Evolutionary conservation across 1,284 basidiomycete species (phyloP), one percentile per base, ranked within the genome.

Genomic region (Apiotrichum brassicae): DNA sequence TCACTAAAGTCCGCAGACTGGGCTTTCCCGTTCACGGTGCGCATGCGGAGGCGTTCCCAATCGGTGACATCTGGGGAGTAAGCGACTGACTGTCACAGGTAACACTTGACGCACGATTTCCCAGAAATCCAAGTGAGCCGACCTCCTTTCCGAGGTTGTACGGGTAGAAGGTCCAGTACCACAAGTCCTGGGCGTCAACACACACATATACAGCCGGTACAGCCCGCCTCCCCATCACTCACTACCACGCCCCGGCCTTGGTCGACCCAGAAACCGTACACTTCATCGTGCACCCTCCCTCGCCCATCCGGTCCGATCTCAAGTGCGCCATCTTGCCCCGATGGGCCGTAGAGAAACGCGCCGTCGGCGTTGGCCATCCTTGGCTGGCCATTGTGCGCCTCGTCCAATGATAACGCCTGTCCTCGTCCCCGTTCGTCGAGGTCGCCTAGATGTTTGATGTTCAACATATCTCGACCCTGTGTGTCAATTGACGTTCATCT

Each of bases 111-210:
- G 54, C 43, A 72, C 68, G 70, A 51, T 73, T 70, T 1, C 70
- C 71, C 5, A 72, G 51, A 16, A 64, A 54, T 2, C 71, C 71
- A 16, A 72, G 60, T 1, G 58, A 57, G 16, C 64, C 63, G 3
- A 70, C 61, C 8, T 58, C 50, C 54, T 73, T 73, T 23, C 71
- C 71, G 19, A 68, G 59, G 43, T 73, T 73, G 59, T 64, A 71
- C 1, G 71, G 71, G 48, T 72, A 73, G 61, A 61, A 71, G 49
- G 69, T 70, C 69, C 69, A 71, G 46, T 71, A 71, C 56, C 60
- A 64, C 24, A 71, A 42, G 43, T 71, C 69, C 66, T 70, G 48
- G 6, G 11, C 6, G 37, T 46, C 20, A 46, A 37, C 23, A 14
- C 43, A n/a, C n/a, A n/a, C n/a, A n/a, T n/a, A n/a, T n/a, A n/a